phyloP scores from a whole-genome alignment of 768 basidiomycete genomes.

The Lentinula edodes region DNA sequence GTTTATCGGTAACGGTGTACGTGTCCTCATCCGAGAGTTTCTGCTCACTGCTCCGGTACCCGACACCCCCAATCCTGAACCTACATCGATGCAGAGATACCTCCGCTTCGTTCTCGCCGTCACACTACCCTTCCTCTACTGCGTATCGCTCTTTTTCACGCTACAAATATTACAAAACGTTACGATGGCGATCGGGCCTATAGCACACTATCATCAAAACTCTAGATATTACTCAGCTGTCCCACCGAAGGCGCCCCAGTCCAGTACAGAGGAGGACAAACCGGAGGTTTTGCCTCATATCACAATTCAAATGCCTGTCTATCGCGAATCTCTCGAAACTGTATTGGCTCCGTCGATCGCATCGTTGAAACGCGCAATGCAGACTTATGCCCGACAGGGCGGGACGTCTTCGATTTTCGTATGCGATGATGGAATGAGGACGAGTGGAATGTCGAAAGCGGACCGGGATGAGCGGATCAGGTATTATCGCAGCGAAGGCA shows the following conservation, averaged over 20 bases:
- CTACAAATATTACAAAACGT: slow-evolving; percentile 68
- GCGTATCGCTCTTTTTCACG: slow-evolving; percentile 74
- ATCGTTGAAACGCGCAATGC: slow-evolving; percentile 77
- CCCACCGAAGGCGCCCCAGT: slow-evolving; percentile 32
- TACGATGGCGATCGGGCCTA: slow-evolving; percentile 71
- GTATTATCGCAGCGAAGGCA: slow-evolving; percentile 68
- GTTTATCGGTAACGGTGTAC: slow-evolving; percentile 61
- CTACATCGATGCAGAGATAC: slow-evolving; percentile 17
- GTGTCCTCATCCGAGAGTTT: slow-evolving; percentile 61
- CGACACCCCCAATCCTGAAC: neutral
- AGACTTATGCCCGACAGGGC: slow-evolving; percentile 82
- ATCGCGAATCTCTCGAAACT: slow-evolving; percentile 69
- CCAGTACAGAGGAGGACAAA: slow-evolving; percentile 22
- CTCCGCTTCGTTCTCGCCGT: slow-evolving; percentile 59
- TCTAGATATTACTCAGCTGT: slow-evolving; percentile 76
- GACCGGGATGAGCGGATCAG: slow-evolving; percentile 60
- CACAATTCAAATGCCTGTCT: slow-evolving; percentile 81
- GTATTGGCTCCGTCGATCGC: slow-evolving; percentile 72
- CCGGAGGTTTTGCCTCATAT: slow-evolving; percentile 54
- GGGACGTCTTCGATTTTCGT: slow-evolving; percentile 73
- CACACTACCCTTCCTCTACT: slow-evolving; percentile 63
- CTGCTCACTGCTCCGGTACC: slow-evolving; percentile 45
- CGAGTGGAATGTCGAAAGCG: slow-evolving; percentile 36
- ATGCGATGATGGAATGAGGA: slow-evolving; percentile 70
- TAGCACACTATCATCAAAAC: slow-evolving; percentile 73